These are phyloP conservation scores for Haplographium delicatum DNA, from an alignment of 495 filamentous ascomycete genomes.

Conservation along the genomic window DNA sequence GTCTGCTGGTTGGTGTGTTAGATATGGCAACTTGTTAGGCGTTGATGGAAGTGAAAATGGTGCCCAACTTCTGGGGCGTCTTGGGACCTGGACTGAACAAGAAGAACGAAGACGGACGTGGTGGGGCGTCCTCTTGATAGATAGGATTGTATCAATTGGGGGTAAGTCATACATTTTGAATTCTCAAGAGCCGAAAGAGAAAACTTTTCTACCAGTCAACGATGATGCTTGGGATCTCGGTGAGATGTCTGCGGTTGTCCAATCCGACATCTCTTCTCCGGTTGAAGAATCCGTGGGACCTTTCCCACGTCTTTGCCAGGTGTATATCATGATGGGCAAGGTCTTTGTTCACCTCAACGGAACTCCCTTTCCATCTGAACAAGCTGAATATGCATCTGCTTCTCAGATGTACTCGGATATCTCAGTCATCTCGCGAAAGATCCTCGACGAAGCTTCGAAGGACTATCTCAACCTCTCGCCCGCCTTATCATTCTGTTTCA, in stretches of 20 bases:
- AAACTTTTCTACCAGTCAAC: constrained; percentile 37
- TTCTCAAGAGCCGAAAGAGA: constrained; percentile 36
- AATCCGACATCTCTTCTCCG: constrained; percentile 3
- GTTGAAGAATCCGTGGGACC: constrained; percentile 20
- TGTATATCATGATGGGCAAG: constrained; percentile 35
- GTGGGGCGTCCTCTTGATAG: constrained; percentile 48
- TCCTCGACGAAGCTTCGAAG: constrained; percentile 12
- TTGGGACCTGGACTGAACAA: constrained; percentile 40
- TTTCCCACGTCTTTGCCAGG: constrained; percentile 40
- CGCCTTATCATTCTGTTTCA: constrained; percentile 13
- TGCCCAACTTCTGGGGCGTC: constrained; percentile 30
- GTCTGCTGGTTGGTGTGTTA: constrained; percentile 35
- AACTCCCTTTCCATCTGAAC: constrained; percentile 11
- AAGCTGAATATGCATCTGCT: constrained; percentile 7
- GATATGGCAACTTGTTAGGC: constrained; percentile 42
- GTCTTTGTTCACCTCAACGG: constrained; percentile 30
- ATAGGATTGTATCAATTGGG: constrained; percentile 41
- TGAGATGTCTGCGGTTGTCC: constrained; percentile 11
- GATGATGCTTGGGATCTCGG: constrained; percentile 36
- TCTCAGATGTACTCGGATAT: constrained; percentile 27
- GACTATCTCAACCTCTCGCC: constrained; percentile 15
- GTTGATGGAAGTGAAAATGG: constrained; percentile 32
- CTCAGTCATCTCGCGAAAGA: constrained; percentile 11
- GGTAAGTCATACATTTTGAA: constrained; percentile 36
- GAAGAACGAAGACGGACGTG: constrained; percentile 45